These are phyloP conservation scores for Fusarium sterilihyphosum DNA, from an alignment of 2,329 filamentous ascomycete species.

Conservation along the genomic window DNA sequence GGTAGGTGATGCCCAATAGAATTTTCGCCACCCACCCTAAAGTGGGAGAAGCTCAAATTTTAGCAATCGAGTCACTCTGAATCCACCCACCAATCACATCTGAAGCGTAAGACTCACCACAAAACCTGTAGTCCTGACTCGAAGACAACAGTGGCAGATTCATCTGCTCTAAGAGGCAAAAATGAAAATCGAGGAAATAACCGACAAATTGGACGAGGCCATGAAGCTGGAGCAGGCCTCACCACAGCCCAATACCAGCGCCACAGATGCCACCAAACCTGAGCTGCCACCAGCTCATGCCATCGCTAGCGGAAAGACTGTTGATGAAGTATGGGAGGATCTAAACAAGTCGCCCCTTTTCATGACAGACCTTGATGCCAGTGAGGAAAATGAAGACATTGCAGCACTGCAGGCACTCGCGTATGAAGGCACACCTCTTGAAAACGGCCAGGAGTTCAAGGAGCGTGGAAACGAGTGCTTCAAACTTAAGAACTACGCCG, in stretches of 20 bases:
- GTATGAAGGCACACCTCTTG: constrained; percentile 89
- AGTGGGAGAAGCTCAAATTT: constrained; percentile 42
- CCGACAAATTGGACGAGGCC: constrained; percentile 52
- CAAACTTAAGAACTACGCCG: constrained; percentile 74
- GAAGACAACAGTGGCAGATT: background rate
- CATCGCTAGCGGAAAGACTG: constrained; percentile 55
- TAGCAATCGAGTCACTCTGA: constrained; percentile 22
- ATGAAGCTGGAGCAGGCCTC: constrained; percentile 38
- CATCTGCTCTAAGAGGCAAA: background rate
- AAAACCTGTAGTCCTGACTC: background rate
- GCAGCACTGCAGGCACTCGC: constrained; percentile 90
- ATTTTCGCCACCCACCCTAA: constrained; percentile 39
- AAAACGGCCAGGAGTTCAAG: constrained; percentile 86
- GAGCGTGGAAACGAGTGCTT: constrained; percentile 94
- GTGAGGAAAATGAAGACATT: constrained; percentile 83
- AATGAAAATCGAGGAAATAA: constrained; percentile 57
- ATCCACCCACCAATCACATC: constrained; percentile 14
- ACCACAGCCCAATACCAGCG: background rate
- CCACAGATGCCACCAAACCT: constrained; percentile 48
- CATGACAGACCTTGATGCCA: constrained; percentile 93
- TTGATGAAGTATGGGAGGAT: constrained; percentile 66
- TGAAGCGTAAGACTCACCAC: constrained; percentile 9
- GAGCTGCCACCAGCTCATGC: constrained; percentile 59
- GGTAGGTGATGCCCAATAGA: constrained; percentile 36
- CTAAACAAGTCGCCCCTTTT: constrained; percentile 80